Evolutionary conservation across 768 basidiomycete genomes (phyloP).

Genomic region (Vishniacozyma victoriae): DNA sequence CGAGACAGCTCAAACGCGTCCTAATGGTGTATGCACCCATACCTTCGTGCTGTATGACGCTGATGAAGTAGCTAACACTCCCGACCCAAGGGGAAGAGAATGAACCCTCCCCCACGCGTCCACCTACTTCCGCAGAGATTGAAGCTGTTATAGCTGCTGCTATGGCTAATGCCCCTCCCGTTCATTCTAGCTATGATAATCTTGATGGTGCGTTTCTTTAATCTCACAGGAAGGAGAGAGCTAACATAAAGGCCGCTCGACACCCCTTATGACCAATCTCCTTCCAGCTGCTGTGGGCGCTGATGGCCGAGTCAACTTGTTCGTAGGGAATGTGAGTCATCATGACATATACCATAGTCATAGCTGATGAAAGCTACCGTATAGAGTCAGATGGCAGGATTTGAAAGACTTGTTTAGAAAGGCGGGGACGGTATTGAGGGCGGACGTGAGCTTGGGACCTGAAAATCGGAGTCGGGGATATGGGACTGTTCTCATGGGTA

Average conservation of each 20-base stretch:
- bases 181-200: constrained; percentile 11
- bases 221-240: too few relatives aligned
- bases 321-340: constrained; percentile 81
- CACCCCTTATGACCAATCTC: constrained; percentile 37
- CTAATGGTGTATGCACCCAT: too few relatives aligned
- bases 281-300: constrained; percentile 38
- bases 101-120: constrained; percentile 22
- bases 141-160: constrained; percentile 88
- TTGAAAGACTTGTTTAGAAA: constrained; percentile 95
- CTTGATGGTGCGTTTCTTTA: neutral
- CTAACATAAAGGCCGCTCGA: constrained; percentile 22
- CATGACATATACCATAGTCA: constrained; percentile 4
- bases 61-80: too few relatives aligned
- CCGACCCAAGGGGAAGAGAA: too few relatives aligned
- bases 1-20: too few relatives aligned
- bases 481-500: constrained; percentile 88
- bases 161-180: constrained; percentile 62
- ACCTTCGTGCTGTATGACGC: too few relatives aligned
- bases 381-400: constrained; percentile 98
- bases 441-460: constrained; percentile 70
- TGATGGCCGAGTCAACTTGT: constrained; percentile 91
- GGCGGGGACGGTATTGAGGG: constrained; percentile 79
- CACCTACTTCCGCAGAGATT: constrained; percentile 62
- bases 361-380: constrained; percentile 64
- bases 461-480: constrained; percentile 88